Conservation (phyloP, 2,329 filamentous ascomycete genomes). For the Alternaria sp. region DNA sequence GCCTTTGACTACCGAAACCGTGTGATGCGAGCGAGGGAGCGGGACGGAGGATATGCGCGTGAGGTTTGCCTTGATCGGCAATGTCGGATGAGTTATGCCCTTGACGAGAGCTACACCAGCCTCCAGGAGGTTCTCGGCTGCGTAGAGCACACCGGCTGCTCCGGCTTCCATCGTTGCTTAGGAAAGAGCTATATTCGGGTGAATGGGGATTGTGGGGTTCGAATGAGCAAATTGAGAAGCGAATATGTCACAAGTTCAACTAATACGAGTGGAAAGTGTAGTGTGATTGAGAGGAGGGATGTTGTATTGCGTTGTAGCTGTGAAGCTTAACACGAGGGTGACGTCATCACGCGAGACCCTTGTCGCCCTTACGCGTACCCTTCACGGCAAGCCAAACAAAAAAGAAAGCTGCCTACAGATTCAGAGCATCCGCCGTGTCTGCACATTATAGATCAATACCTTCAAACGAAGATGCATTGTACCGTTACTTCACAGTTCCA, state of each 20-base stretch:
- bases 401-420: not conserved
- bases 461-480: not conserved
- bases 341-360: constrained; percentile 14
- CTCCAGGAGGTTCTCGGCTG: constrained; percentile 43
- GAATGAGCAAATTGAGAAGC: not conserved
- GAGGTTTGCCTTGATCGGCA: constrained; percentile 59
- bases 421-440: not conserved
- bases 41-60: constrained; percentile 53
- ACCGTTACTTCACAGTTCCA: not conserved
- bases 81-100: constrained; percentile 55
- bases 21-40: constrained; percentile 59
- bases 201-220: not conserved
- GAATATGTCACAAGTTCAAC: not conserved
- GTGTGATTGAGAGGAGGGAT: constrained; percentile 5
- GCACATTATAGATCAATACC: not conserved
- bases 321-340: constrained; percentile 4
- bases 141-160: constrained; percentile 47
- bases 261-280: not conserved
- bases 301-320: constrained; percentile 11
- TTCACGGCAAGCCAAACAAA: not conserved
- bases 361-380: not conserved
- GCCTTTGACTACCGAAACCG: constrained; percentile 59
- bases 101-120: constrained; percentile 57
- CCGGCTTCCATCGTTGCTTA: constrained; percentile 54
- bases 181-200: not conserved